Evolutionary conservation across 768 basidiomycete species (phyloP).

Genomic region (Trametes meyenii): DNA sequence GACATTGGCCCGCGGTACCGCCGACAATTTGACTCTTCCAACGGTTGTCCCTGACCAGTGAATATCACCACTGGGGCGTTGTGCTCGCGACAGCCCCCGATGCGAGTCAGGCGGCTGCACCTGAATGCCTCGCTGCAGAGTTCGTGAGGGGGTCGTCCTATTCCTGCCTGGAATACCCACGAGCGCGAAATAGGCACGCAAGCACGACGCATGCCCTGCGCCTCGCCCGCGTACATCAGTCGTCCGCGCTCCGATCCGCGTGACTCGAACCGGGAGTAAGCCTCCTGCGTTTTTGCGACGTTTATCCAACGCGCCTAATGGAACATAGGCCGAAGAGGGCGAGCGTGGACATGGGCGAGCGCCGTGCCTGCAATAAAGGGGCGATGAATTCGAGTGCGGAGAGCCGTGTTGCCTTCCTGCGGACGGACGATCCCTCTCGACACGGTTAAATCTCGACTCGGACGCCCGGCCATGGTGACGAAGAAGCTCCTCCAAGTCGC

Average conservation of each 20-base stretch:
- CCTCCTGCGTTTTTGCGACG: slow-evolving; percentile 15
- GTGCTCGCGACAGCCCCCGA: neutral
- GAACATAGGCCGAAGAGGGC: neutral
- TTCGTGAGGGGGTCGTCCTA: neutral
- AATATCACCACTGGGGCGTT: neutral
- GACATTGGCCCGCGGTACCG: slow-evolving; percentile 7
- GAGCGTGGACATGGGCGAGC: neutral
- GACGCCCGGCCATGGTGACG: neutral
- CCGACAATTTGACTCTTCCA: neutral
- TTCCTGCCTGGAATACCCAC: slow-evolving; percentile 4
- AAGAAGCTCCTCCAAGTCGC: neutral
- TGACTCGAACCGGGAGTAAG: neutral
- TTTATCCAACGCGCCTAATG: slow-evolving; percentile 11
- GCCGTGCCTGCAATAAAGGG: neutral
- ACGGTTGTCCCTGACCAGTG: neutral
- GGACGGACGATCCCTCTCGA: neutral
- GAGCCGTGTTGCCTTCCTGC: neutral
- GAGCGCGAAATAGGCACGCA: neutral
- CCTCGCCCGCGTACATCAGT: neutral
- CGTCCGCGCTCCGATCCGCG: neutral
- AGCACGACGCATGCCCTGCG: neutral
- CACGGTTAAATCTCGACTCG: neutral
- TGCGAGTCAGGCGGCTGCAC: slow-evolving; percentile 1
- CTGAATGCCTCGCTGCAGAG: neutral
- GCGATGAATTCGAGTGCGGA: neutral